Evolutionary conservation across 495 filamentous ascomycete genomes (phyloP).

Genomic region (Monascus purpureus): DNA sequence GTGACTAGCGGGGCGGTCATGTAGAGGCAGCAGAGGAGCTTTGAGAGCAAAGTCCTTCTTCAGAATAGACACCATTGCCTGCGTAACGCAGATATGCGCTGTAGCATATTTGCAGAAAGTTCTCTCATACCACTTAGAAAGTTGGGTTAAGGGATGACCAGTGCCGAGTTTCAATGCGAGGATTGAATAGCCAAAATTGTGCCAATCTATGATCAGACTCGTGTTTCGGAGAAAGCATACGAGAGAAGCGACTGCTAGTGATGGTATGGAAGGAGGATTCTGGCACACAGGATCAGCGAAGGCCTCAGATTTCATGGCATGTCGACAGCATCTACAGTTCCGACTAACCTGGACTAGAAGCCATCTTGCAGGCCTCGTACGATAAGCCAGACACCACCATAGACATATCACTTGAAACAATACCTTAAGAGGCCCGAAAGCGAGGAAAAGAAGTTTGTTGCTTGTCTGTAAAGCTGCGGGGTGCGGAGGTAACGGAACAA

Average conservation of each 20-base stretch:
- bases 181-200: constrained; percentile 98
- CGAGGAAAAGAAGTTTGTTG: constrained; percentile 60
- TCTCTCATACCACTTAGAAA: constrained; percentile 66
- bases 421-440: constrained; percentile 77
- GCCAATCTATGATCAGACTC: constrained; percentile 86
- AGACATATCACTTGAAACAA: constrained; percentile 63
- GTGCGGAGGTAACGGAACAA: constrained; percentile 49
- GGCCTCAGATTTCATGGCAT: background rate
- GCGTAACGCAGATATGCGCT: constrained; percentile 73
- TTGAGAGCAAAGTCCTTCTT: constrained; percentile 45
- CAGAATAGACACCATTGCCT: constrained; percentile 71
- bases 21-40: constrained; percentile 54
- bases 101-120: constrained; percentile 51
- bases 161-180: constrained; percentile 52
- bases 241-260: constrained; percentile 57
- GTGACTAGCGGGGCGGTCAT: constrained; percentile 75
- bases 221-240: constrained; percentile 69
- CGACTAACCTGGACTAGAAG: constrained; percentile 57
- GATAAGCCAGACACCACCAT: constrained; percentile 56
- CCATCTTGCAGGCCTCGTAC: constrained; percentile 57
- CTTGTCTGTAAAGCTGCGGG: constrained; percentile 50
- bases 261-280: constrained; percentile 93
- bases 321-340: background rate
- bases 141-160: constrained; percentile 57
- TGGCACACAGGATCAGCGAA: constrained; percentile 21